Evolutionary conservation across 2,329 filamentous ascomycete genomes (phyloP).

Genomic region (Cordyceps tenuipes): DNA sequence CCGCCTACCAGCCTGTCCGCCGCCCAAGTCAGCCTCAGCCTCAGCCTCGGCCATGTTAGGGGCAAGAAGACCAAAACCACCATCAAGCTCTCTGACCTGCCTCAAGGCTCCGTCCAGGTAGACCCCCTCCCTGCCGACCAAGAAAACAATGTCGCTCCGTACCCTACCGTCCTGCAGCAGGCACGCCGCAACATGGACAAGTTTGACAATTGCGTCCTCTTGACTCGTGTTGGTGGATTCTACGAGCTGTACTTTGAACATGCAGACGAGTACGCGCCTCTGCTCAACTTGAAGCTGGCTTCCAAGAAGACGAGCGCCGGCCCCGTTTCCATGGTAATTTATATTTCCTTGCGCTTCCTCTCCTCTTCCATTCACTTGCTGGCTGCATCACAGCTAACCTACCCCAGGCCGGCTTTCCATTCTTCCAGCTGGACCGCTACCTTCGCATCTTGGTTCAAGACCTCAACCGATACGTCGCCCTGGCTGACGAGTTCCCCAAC

Average conservation of each 20-base stretch:
- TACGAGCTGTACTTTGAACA: slow-evolving; percentile 98
- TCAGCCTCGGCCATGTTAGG: slow-evolving; percentile 17
- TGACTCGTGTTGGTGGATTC: slow-evolving; percentile 90
- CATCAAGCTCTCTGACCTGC: slow-evolving; percentile 47
- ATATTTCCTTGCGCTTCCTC: slow-evolving; percentile 8
- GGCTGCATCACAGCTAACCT: slow-evolving; percentile 9
- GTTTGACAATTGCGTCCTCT: slow-evolving; percentile 80
- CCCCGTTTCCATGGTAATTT: slow-evolving; percentile 71
- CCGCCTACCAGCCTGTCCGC: neutral
- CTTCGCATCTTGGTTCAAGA: slow-evolving; percentile 91
- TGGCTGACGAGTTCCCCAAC: slow-evolving; percentile 87
- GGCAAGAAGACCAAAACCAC: slow-evolving; percentile 49
- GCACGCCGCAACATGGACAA: slow-evolving; percentile 82
- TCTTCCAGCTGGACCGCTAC: slow-evolving; percentile 85
- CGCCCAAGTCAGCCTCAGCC: slow-evolving; percentile 16
- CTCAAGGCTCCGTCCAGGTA: slow-evolving; percentile 38
- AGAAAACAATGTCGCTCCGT: slow-evolving; percentile 44
- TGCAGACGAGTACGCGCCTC: slow-evolving; percentile 77
- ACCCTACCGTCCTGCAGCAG: slow-evolving; percentile 84
- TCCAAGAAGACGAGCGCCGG: slow-evolving; percentile 72
- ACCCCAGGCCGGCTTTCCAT: slow-evolving; percentile 76
- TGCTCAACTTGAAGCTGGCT: slow-evolving; percentile 81
- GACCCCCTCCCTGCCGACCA: slow-evolving; percentile 23
- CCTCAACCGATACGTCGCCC: slow-evolving; percentile 80
- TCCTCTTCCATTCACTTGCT: neutral